These are phyloP conservation scores for Neurospora sp. DNA, from an alignment of 495 filamentous ascomycete genomes.

Conservation along the genomic window DNA sequence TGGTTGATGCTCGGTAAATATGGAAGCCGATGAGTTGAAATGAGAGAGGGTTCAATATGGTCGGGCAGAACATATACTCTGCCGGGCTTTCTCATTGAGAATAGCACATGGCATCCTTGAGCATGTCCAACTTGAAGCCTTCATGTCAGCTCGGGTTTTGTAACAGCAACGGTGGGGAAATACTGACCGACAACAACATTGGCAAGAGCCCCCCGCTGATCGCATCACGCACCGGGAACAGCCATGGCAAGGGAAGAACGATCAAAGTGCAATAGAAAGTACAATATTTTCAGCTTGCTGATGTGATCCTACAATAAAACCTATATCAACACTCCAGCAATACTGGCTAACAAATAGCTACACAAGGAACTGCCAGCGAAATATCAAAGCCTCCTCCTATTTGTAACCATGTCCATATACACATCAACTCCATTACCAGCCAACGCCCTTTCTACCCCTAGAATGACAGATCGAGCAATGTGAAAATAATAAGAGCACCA, in stretches of 20 bases:
- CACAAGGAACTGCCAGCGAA: not conserved
- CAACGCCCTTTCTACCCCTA: not conserved
- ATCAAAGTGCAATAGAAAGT: not conserved
- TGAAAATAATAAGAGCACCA: not conserved
- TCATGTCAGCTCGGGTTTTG: not conserved
- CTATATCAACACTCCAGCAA: not conserved
- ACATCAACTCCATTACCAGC: not conserved
- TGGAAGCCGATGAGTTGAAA: not conserved
- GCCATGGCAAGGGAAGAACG: not conserved
- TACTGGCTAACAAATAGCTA: not conserved
- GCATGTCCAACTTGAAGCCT: not conserved
- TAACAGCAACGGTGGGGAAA: not conserved
- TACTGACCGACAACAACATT: not conserved
- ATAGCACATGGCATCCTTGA: not conserved
- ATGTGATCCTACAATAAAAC: not conserved
- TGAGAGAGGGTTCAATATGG: not conserved
- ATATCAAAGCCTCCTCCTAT: not conserved
- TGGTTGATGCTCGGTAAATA: not conserved
- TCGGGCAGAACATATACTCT: not conserved
- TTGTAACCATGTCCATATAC: not conserved
- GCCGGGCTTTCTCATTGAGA: not conserved
- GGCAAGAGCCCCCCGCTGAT: not conserved
- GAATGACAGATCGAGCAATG: not conserved
- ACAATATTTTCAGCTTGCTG: not conserved
- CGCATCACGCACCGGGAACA: not conserved